phyloP scores from a whole-genome alignment of 768 basidiomycete genomes.

The Suillus sp. region DNA sequence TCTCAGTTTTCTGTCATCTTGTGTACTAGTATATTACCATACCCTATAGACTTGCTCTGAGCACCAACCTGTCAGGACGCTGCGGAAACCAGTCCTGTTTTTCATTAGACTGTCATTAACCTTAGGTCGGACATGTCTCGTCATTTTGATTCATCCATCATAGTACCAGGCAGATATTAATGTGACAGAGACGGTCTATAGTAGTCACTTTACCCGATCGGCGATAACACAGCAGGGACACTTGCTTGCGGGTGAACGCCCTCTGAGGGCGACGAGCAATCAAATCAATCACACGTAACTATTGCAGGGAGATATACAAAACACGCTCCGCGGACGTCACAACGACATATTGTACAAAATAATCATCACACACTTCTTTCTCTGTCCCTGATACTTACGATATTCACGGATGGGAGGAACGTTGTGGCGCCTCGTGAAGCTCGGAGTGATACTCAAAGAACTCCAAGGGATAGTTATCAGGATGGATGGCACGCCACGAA shows the following conservation, averaged over 20 bases:
- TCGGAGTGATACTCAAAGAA: constrained; percentile 27
- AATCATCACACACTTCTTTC: constrained; percentile 4
- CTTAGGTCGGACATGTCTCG: not conserved
- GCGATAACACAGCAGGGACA: constrained; percentile 8
- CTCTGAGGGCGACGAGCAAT: constrained; percentile 1
- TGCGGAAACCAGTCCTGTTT: not conserved
- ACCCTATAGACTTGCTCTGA: constrained; percentile 19
- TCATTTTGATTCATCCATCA: not conserved
- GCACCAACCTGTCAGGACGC: not conserved
- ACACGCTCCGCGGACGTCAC: constrained; percentile 9
- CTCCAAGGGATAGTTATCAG: constrained; percentile 50
- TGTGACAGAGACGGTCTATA: not conserved
- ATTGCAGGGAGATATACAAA: not conserved
- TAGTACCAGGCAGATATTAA: constrained; percentile 2
- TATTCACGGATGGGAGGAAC: constrained; percentile 1
- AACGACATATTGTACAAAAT: constrained; percentile 7
- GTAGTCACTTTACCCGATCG: not conserved
- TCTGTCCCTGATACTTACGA: constrained; percentile 1
- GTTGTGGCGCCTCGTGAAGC: constrained; percentile 7
- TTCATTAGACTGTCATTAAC: not conserved
- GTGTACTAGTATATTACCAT: constrained; percentile 8
- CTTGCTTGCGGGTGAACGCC: not conserved
- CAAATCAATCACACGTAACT: constrained; percentile 9
- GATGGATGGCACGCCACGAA: constrained; percentile 68
- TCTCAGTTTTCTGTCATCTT: constrained; percentile 7